These are phyloP conservation scores for Tetrastigma voinierianum DNA, from an alignment of 164 flowering plant species.

Conservation along the genomic window DNA sequence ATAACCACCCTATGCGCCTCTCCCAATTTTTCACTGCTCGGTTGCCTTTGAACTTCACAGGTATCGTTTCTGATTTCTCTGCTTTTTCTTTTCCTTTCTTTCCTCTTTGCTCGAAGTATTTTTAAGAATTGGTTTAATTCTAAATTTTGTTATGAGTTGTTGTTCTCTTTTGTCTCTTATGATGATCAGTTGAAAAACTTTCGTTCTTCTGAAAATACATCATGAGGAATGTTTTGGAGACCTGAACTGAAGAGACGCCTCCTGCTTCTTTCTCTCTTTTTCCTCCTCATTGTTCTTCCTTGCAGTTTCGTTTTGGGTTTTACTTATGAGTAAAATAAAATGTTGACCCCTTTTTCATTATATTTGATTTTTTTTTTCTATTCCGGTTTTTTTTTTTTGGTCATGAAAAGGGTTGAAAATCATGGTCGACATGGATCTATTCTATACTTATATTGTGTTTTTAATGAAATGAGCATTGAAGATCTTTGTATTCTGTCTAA, in stretches of 20 bases:
- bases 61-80: too few relatives aligned
- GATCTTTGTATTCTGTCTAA: constrained; percentile 14
- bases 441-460: not conserved
- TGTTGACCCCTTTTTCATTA: not conserved
- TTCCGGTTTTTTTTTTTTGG: too few relatives aligned
- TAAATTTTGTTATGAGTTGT: too few relatives aligned
- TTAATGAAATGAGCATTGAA: not conserved
- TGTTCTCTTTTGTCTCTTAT: constrained; percentile 16
- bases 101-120: too few relatives aligned
- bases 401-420: too few relatives aligned
- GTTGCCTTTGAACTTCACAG: too few relatives aligned
- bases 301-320: not conserved
- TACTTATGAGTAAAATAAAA: not conserved
- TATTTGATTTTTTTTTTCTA: not conserved
- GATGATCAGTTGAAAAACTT: constrained; percentile 28
- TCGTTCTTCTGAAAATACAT: constrained; percentile 30
- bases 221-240: constrained; percentile 36
- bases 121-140: too few relatives aligned
- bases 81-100: too few relatives aligned
- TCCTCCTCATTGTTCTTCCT: not conserved
- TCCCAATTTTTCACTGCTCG: too few relatives aligned
- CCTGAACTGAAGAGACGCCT: constrained; percentile 40
- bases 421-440: too few relatives aligned
- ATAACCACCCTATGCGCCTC: too few relatives aligned
- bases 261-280: not conserved